phyloP scores from a whole-genome alignment of 495 filamentous ascomycete genomes.

The Glarea lozoyensis region DNA sequence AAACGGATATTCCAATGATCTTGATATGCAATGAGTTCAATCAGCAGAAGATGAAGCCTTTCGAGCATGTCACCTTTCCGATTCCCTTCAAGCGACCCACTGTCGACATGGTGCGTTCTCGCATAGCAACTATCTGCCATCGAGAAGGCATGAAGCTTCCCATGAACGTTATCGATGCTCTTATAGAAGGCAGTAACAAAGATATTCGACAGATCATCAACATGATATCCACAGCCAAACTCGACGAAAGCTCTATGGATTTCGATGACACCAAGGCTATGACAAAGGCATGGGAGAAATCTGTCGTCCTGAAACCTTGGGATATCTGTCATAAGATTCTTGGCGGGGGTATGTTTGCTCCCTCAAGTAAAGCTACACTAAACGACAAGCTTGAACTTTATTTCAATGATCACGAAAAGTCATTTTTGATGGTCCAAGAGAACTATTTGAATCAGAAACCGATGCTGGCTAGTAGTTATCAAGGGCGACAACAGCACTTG shows the following conservation, averaged over 20 bases:
- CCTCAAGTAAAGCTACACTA: constrained; percentile 69
- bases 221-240: constrained; percentile 89
- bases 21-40: constrained; percentile 94
- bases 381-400: constrained; percentile 98
- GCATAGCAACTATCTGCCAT: constrained; percentile 90
- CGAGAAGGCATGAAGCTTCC: constrained; percentile 85
- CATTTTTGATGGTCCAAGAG: constrained; percentile 94
- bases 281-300: constrained; percentile 98
- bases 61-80: constrained; percentile 75
- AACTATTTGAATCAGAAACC: constrained; percentile 87
- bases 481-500: constrained; percentile 52
- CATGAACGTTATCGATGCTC: constrained; percentile 75
- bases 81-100: constrained; percentile 84
- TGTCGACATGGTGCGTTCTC: constrained; percentile 75
- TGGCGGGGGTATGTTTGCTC: constrained; percentile 75
- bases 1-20: constrained; percentile 89
- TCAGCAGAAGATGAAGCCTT: constrained; percentile 95
- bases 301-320: constrained; percentile 93
- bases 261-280: constrained; percentile 80
- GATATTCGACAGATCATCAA: constrained; percentile 98
- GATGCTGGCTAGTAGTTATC: constrained; percentile 44
- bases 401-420: constrained; percentile 98
- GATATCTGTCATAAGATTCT: constrained; percentile 93
- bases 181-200: constrained; percentile 88
- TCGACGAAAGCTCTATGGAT: constrained; percentile 70